Evolutionary conservation across 2,329 filamentous ascomycete species (phyloP).

Genomic region (Drechmeria coniospora): DNA sequence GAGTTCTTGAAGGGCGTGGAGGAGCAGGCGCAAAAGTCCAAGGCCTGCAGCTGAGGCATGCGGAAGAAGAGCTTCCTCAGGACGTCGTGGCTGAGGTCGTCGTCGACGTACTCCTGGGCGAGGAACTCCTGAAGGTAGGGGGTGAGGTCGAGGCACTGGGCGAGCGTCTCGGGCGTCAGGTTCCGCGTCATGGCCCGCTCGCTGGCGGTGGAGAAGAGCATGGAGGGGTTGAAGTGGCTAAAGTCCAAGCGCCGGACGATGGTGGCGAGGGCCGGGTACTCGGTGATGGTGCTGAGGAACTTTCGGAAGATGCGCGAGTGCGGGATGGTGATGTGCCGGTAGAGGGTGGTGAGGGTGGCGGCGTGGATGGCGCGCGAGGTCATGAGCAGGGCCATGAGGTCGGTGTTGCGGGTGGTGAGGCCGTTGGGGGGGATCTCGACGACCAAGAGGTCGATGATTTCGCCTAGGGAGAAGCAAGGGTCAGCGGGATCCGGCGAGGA

Average conservation of each 20-base stretch:
- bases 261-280: conserved; percentile 53
- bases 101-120: conserved; percentile 66
- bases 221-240: conserved; percentile 70
- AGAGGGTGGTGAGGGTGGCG: conserved; percentile 59
- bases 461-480: conserved; percentile 33
- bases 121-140: conserved; percentile 65
- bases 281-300: conserved; percentile 53
- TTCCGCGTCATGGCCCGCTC: conserved; percentile 64
- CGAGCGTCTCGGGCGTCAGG: conserved; percentile 56
- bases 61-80: conserved; percentile 55
- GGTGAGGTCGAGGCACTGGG: conserved; percentile 55
- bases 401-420: conserved; percentile 59
- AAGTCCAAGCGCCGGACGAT: conserved; percentile 71
- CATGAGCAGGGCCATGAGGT: conserved; percentile 60
- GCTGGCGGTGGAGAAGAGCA: conserved; percentile 58
- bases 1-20: conserved; percentile 50
- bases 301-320: conserved; percentile 75
- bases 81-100: conserved; percentile 54
- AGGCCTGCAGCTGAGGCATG: conserved; percentile 45
- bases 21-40: conserved; percentile 68
- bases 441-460: conserved; percentile 60
- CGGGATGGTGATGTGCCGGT: conserved; percentile 66
- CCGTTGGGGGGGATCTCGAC: conserved; percentile 59
- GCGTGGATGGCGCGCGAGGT: conserved; percentile 62
- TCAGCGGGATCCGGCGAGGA: no score